phyloP scores from a whole-genome alignment of 768 basidiomycete genomes.

The Psilocybe tampanensis region DNA sequence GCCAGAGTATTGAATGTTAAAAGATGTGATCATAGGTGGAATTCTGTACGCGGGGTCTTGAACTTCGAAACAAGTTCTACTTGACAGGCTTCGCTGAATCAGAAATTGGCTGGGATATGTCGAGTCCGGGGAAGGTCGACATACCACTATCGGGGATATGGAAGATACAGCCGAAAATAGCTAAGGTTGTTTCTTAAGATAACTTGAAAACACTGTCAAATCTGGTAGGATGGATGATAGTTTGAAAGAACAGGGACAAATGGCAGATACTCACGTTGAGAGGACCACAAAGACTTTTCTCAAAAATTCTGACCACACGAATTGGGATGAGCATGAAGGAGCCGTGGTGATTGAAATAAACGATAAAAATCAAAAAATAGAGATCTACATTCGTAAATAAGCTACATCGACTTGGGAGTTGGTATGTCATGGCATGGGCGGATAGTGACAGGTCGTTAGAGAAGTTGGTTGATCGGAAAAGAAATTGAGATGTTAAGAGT shows the following conservation, averaged over 20 bases:
- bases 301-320: neutral
- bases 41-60: too few relatives aligned
- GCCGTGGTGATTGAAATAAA: neutral
- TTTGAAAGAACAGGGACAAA: neutral
- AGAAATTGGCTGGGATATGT: neutral
- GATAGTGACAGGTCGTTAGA: conserved; percentile 5
- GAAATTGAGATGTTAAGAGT: neutral
- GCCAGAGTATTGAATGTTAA: too few relatives aligned
- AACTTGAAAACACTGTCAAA: too few relatives aligned
- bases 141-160: too few relatives aligned
- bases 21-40: too few relatives aligned
- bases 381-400: conserved; percentile 19
- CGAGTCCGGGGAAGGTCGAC: neutral
- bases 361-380: neutral
- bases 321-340: neutral
- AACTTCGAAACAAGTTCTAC: too few relatives aligned
- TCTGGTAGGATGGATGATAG: too few relatives aligned
- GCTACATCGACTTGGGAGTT: conserved; percentile 19
- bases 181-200: too few relatives aligned
- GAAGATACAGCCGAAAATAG: too few relatives aligned
- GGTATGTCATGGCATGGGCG: conserved; percentile 10
- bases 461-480: neutral
- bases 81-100: too few relatives aligned
- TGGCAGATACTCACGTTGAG: neutral
- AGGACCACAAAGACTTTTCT: too few relatives aligned